phyloP scores from a whole-genome alignment of 228 moss, liverwort and hornwort species.

The Sphagnum magellanicum region DNA sequence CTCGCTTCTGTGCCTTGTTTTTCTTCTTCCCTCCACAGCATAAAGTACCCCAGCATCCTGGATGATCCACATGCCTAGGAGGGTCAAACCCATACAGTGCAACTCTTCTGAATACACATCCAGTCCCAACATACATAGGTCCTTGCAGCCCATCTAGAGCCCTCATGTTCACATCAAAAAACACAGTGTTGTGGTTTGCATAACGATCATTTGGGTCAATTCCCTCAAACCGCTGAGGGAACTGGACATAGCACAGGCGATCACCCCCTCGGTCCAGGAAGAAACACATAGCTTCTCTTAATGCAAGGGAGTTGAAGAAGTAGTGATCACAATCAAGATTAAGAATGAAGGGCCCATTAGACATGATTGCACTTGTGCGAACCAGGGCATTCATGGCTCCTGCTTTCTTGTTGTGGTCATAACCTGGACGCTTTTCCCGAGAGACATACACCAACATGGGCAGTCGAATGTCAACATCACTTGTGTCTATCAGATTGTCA shows the following conservation, averaged over 20 bases:
- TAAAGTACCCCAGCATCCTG: constrained; percentile 27
- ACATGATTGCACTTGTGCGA: constrained; percentile 58
- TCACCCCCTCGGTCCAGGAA: constrained; percentile 60
- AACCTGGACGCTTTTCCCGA: constrained; percentile 61
- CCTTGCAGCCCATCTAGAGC: constrained; percentile 55
- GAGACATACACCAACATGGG: constrained; percentile 60
- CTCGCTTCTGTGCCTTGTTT: constrained; percentile 28
- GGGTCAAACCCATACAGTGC: constrained; percentile 60
- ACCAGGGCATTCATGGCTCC: constrained; percentile 63
- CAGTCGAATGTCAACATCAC: constrained; percentile 47
- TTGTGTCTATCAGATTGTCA: constrained; percentile 50
- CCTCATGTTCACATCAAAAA: constrained; percentile 62
- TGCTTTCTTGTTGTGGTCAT: constrained; percentile 62
- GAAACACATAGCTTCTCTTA: constrained; percentile 59
- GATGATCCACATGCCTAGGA: constrained; percentile 36
- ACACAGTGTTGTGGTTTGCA: constrained; percentile 57
- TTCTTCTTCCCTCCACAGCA: constrained; percentile 27
- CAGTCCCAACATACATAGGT: constrained; percentile 54
- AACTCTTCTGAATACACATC: constrained; percentile 50
- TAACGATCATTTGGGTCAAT: constrained; percentile 57
- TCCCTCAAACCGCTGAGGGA: constrained; percentile 55
- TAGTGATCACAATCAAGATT: constrained; percentile 63
- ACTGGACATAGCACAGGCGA: constrained; percentile 43
- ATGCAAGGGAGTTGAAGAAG: constrained; percentile 46
- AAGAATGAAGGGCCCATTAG: constrained; percentile 56